Conservation (phyloP, 1,284 basidiomycete species). For the Mycosarcoma mackinlayi region DNA sequence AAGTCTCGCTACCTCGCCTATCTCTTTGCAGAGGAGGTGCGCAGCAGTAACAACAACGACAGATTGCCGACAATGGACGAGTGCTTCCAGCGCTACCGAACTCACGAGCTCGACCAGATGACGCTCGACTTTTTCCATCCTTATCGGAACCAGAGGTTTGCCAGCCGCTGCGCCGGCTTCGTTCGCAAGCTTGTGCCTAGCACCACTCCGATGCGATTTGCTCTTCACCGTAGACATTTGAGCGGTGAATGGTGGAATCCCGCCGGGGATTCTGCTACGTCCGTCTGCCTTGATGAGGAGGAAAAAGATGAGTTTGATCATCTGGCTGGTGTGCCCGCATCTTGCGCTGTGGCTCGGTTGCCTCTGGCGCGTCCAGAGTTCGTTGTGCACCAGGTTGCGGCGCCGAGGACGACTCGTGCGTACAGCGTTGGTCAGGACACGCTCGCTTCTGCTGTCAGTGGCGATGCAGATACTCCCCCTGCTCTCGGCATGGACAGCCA, state of each 20-base stretch:
- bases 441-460: conserved; percentile 2
- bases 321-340: conserved; percentile 59
- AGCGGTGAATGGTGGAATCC: conserved; percentile 2
- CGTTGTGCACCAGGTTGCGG: conserved; percentile 1
- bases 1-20: conserved; percentile 64
- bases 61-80: conserved; percentile 13
- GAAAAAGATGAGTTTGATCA: conserved; percentile 67
- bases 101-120: conserved; percentile 71
- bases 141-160: conserved; percentile 68
- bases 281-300: conserved; percentile 65
- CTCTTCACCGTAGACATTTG: conserved; percentile 60
- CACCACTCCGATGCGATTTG: conserved; percentile 69
- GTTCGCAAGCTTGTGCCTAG: conserved; percentile 70
- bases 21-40: conserved; percentile 36
- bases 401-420: not conserved
- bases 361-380: conserved; percentile 23
- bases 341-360: conserved; percentile 35
- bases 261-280: not conserved
- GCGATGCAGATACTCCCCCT: not conserved
- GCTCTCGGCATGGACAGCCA: conserved; percentile 6
- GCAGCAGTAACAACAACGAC: conserved; percentile 16
- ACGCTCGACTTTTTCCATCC: conserved; percentile 70
- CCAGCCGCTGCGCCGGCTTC: conserved; percentile 69
- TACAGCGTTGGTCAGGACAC: conserved; percentile 28
- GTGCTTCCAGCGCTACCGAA: conserved; percentile 65